Conservation (phyloP, 2,329 filamentous ascomycete genomes). For the Cladophialophora carrionii region DNA sequence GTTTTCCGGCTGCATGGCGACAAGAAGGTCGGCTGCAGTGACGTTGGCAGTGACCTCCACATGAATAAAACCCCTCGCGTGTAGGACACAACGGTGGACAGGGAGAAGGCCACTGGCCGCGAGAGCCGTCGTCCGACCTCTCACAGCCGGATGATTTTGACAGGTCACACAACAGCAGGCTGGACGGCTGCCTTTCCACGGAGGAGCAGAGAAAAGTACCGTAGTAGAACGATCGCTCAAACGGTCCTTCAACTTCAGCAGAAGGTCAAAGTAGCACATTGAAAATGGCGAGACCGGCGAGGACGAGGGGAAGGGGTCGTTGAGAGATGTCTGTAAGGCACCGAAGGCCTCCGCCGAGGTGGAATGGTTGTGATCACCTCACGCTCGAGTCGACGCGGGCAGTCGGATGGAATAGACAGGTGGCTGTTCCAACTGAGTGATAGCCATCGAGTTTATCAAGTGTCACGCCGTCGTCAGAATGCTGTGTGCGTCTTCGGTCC, state of each 20-base stretch:
- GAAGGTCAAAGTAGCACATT: conserved; percentile 15
- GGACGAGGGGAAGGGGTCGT: not conserved
- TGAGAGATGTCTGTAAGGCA: conserved; percentile 8
- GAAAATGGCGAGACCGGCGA: conserved; percentile 2
- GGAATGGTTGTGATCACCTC: conserved; percentile 5
- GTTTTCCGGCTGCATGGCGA: conserved; percentile 7
- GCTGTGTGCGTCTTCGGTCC: not conserved
- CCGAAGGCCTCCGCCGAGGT: not conserved
- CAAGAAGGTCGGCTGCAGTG: conserved; percentile 6
- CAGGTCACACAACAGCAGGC: conserved; percentile 29
- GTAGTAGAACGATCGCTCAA: conserved; percentile 11
- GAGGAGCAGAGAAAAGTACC: conserved; percentile 16
- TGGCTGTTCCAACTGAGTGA: conserved; percentile 1
- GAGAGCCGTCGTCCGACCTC: conserved; percentile 16
- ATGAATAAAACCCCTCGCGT: conserved; percentile 11
- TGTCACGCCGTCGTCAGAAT: not conserved
- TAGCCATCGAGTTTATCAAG: conserved; percentile 1
- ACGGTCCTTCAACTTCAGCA: conserved; percentile 15
- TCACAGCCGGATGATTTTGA: conserved; percentile 29
- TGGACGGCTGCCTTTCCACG: conserved; percentile 21
- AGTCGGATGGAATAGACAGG: not conserved
- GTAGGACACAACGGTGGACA: conserved; percentile 20
- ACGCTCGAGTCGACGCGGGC: conserved; percentile 1
- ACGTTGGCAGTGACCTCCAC: conserved; percentile 17
- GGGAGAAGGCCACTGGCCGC: conserved; percentile 13